Evolutionary conservation across 2,329 filamentous ascomycete genomes (phyloP).

Genomic region (Trichoderma atrobrunneum): DNA sequence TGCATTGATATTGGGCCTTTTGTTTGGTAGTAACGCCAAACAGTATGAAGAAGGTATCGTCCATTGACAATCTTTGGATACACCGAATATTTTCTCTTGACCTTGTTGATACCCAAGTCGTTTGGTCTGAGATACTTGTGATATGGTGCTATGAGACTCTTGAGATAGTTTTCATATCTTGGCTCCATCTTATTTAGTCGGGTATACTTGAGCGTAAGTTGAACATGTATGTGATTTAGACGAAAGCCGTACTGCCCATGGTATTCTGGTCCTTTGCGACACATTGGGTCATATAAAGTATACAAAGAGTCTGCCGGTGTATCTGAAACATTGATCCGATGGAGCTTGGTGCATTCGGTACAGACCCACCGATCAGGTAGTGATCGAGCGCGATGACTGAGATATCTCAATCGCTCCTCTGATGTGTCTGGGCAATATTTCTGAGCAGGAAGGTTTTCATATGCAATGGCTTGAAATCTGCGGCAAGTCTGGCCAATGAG

Average conservation of each 20-base stretch:
- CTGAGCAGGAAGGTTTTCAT: background rate
- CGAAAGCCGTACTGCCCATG: background rate
- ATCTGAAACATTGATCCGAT: background rate
- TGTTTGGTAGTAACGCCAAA: background rate
- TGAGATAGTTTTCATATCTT: background rate
- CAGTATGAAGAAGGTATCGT: slow-evolving; percentile 18
- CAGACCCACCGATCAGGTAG: background rate
- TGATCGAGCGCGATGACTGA: background rate
- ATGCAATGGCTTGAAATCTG: background rate
- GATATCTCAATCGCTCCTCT: background rate
- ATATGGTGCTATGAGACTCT: background rate
- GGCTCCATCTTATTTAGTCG: background rate
- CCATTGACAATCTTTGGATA: slow-evolving; percentile 19
- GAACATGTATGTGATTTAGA: background rate
- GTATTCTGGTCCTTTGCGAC: background rate
- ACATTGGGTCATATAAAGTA: background rate
- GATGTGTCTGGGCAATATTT: no score
- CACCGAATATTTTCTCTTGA: background rate
- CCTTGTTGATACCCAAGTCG: background rate
- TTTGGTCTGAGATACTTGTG: background rate
- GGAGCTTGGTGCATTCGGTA: background rate
- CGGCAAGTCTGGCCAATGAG: background rate
- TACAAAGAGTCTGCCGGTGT: background rate
- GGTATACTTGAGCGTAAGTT: slow-evolving; percentile 11
- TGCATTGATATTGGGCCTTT: background rate